A percentile compares a stretch with the other conserved stretches of the same genome.
phyloP scores from a whole-genome alignment of 1,139 yeast genomes.

The Debaryomyces sp. region DNA sequence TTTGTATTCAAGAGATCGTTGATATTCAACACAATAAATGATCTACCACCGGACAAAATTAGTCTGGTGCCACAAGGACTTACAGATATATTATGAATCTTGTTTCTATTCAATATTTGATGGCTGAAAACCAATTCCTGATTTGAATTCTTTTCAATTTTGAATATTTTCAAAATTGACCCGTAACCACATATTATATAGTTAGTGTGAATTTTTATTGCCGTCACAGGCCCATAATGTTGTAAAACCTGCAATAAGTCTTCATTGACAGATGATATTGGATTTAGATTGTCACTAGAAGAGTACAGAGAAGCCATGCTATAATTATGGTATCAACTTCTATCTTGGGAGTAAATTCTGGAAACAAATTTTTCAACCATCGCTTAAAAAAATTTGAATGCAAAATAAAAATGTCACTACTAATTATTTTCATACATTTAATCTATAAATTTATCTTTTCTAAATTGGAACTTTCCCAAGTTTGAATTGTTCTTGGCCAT shows the following conservation, averaged over 20 bases:
- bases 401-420: no score
- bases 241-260: slow-evolving; percentile 20
- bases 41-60: slow-evolving; percentile 73
- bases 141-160: slow-evolving; percentile 31
- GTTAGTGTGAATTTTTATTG: slow-evolving; percentile 48
- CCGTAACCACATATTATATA: slow-evolving; percentile 75
- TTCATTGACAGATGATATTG: slow-evolving; percentile 24
- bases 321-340: not conserved
- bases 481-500: slow-evolving; percentile 6
- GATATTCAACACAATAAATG: slow-evolving; percentile 51
- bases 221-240: slow-evolving; percentile 81
- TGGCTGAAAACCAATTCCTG: slow-evolving; percentile 41
- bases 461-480: slow-evolving; percentile 1
- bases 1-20: slow-evolving; percentile 16
- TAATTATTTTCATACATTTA: not conserved
- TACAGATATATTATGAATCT: slow-evolving; percentile 72
- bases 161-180: slow-evolving; percentile 59
- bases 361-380: slow-evolving; percentile 6
- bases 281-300: slow-evolving; percentile 8
- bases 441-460: slow-evolving; percentile 1
- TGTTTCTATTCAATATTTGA: slow-evolving; percentile 65
- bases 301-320: not conserved
- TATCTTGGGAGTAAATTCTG: not conserved
- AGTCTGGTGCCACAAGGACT: slow-evolving; percentile 31
- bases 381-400: not conserved